Evolutionary conservation across 257 asterid species (phyloP).

Genomic region (Nicotiana otophora): DNA sequence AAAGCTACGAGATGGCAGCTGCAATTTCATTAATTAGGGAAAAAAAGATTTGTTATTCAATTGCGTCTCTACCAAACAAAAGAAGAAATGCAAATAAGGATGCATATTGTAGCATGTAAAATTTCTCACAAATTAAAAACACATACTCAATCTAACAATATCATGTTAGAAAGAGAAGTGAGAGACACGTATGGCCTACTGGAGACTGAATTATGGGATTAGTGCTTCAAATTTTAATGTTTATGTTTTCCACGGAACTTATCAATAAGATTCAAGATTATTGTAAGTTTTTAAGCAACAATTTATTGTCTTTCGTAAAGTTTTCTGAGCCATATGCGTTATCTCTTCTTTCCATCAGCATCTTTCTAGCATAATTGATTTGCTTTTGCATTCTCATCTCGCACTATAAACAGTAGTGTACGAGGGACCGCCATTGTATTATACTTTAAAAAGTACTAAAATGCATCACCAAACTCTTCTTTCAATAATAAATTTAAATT

Average conservation of each 20-base stretch:
- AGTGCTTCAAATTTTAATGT: not conserved
- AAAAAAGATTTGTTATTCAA: not conserved
- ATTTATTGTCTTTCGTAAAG: not conserved
- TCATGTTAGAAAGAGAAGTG: not conserved
- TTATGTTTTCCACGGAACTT: not conserved
- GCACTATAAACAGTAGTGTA: slow-evolving; percentile 24
- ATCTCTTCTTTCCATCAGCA: not conserved
- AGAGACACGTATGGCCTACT: not conserved
- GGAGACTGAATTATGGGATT: not conserved
- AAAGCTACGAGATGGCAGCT: too few relatives aligned
- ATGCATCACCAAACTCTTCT: not conserved
- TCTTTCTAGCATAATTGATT: slow-evolving; percentile 11
- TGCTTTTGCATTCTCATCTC: slow-evolving; percentile 25
- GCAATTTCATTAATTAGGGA: too few relatives aligned
- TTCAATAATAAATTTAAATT: not conserved
- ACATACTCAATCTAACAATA: not conserved
- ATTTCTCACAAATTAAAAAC: not conserved
- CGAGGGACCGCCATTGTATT: not conserved
- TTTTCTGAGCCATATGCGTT: not conserved
- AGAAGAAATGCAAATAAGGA: not conserved
- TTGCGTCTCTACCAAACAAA: not conserved
- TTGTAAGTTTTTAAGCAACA: not conserved
- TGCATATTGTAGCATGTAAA: not conserved
- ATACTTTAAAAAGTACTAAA: not conserved
- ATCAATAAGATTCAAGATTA: not conserved